phyloP scores from a whole-genome alignment of 1,139 yeast species.

The Pichia sp. region DNA sequence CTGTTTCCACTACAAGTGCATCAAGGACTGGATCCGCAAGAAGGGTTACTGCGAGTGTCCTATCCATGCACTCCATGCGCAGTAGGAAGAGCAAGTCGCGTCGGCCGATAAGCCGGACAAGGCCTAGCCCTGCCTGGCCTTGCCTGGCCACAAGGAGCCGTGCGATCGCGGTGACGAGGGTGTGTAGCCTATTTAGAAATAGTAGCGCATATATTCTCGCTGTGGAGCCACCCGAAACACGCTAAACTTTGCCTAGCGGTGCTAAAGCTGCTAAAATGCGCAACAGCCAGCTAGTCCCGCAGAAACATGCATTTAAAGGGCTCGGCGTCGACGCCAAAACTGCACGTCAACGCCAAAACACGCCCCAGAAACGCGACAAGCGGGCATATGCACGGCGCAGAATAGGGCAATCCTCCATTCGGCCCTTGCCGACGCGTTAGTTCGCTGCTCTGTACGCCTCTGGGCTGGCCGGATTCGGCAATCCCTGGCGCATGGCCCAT shows the following conservation, averaged over 20 bases:
- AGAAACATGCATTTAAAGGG: background rate
- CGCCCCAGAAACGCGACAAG: background rate
- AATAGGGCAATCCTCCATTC: background rate
- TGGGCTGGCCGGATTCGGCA: background rate
- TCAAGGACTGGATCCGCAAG: conserved; percentile 82
- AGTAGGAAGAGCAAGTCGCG: background rate
- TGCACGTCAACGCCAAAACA: background rate
- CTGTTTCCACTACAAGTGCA: conserved; percentile 86
- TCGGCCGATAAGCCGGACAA: background rate
- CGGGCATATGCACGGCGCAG: too few relatives aligned
- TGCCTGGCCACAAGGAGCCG: too few relatives aligned
- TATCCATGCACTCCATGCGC: conserved; percentile 53
- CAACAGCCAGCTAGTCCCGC: background rate
- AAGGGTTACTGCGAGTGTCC: conserved; percentile 88
- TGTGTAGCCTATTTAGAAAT: too few relatives aligned
- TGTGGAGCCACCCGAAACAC: background rate
- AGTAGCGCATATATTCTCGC: too few relatives aligned
- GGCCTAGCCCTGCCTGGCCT: too few relatives aligned
- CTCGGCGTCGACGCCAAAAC: background rate
- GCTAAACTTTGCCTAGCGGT: background rate
- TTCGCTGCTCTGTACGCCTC: background rate
- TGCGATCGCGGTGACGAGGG: too few relatives aligned
- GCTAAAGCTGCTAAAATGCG: background rate
- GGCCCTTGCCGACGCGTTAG: background rate
- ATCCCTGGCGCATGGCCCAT: background rate